Evolutionary conservation across 805 yeast genomes (phyloP), one percentile per base, ranked within the genome.

Genomic region (Hanseniaspora mollemarum): DNA sequence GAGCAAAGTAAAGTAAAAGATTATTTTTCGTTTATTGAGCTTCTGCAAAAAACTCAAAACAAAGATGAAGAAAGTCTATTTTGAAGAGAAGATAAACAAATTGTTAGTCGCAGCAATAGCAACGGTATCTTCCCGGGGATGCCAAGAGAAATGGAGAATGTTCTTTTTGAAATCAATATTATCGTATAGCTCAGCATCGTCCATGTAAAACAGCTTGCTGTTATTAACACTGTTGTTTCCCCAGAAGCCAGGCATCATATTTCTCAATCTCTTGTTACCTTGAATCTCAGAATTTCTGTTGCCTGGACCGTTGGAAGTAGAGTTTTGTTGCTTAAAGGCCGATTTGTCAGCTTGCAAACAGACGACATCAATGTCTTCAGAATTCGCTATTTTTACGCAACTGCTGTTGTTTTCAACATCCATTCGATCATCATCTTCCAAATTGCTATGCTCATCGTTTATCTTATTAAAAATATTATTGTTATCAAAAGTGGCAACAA

Each of bases 101-200:
- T 92, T 92, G 71, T 92, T 94, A 21, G 99, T 92, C 18, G 98
- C 97, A 44, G 97, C 97, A 62, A 92, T 85, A 39, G 98, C 98
- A 58, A 92, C 95, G 48, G 92, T 81, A 69, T 92, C 87, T 69
- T 94, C 98, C 58, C 73, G 74, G 56, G 99, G 98, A 72, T 92
- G 98, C 98, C 99, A 92, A 65, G 96, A 87, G 67, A 87, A 74
- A 69, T 92, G 97, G 67, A 90, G 73, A 54, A 92, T 88, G 67
- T 86, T 82, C 74, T 88, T 90, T 68, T 88, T 87, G 72, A 88
- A 92, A 68, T 94, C 97, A 57, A 88, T 84, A 62, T 82, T 90
- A 61, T 80, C 78, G 18, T 51, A 46, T 4, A 51, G 29, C 16
- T 44, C 51, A 18, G 33, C 22, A 18, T 49, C 46, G 15, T 48